A percentile compares a stretch with the other conserved stretches of the same genome.
These are phyloP conservation scores for Xenoacremonium recifei DNA, from an alignment of 2,329 filamentous ascomycete species.

Conservation along the genomic window DNA sequence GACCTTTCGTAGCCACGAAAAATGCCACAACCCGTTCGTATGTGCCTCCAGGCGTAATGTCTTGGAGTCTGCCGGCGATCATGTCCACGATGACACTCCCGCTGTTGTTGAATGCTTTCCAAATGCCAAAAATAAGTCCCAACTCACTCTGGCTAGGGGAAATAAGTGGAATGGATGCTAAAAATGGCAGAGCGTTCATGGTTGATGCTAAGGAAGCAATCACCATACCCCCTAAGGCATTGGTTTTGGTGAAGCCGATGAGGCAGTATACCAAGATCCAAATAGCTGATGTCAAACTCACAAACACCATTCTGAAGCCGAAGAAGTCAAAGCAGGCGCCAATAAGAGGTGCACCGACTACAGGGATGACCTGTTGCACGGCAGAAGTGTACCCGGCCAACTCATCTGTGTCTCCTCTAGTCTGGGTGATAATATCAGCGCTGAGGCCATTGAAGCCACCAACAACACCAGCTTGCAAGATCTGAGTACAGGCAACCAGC, in stretches of 20 bases:
- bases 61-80: conserved; percentile 25
- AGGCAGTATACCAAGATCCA: conserved; percentile 19
- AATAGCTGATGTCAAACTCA: conserved; percentile 22
- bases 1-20: conserved; percentile 23
- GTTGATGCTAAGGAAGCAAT: conserved; percentile 23
- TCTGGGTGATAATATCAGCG: conserved; percentile 21
- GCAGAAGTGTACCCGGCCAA: conserved; percentile 26
- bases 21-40: conserved; percentile 25
- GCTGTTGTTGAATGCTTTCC: conserved; percentile 28
- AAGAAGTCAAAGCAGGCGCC: conserved; percentile 21
- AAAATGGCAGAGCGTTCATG: conserved; percentile 26
- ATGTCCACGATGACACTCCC: conserved; percentile 27
- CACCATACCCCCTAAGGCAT: conserved; percentile 24
- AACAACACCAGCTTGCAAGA: conserved; percentile 20
- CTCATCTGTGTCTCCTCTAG: conserved; percentile 23
- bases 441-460: conserved; percentile 19
- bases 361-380: conserved; percentile 25
- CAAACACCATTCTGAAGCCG: conserved; percentile 24
- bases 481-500: conserved; percentile 20
- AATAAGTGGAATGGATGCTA: conserved; percentile 24
- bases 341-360: conserved; percentile 22
- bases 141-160: conserved; percentile 20
- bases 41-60: conserved; percentile 21
- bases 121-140: conserved; percentile 25
- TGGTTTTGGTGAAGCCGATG: conserved; percentile 18